A percentile compares a stretch with the other conserved stretches of the same genome.
Conservation (phyloP, 768 basidiomycete species). For the Serpula lacrymans region DNA sequence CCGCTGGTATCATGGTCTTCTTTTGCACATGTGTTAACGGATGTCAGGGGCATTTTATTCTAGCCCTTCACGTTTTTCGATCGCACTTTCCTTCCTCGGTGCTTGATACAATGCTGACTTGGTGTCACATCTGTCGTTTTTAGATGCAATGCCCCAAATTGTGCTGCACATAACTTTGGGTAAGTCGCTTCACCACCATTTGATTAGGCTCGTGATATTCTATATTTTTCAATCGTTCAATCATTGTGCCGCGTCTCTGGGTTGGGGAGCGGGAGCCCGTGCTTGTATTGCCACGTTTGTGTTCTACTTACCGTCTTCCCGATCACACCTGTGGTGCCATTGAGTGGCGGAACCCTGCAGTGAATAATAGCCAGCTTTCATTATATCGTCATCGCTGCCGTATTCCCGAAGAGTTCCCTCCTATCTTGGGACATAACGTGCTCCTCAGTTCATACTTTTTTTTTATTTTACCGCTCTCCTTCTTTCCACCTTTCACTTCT, state of each 20-base stretch:
- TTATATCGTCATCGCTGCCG: conserved; percentile 14
- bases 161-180: conserved; percentile 86
- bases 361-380: no score
- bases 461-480: conserved; percentile 1
- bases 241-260: conserved; percentile 10
- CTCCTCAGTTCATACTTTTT: not conserved
- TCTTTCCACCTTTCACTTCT: conserved; percentile 12
- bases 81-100: not conserved
- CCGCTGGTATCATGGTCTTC: no score
- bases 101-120: conserved; percentile 11
- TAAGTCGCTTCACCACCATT: no score
- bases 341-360: no score
- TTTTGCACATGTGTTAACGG: conserved; percentile 11
- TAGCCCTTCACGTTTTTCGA: conserved; percentile 9
- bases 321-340: no score
- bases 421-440: conserved; percentile 20
- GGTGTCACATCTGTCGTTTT: no score
- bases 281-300: no score
- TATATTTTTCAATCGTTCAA: conserved; percentile 1
- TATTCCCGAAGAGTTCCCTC: conserved; percentile 25
- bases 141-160: conserved; percentile 66
- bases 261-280: conserved; percentile 4
- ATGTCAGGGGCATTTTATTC: conserved; percentile 13
- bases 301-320: no score
- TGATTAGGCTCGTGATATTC: no score